A percentile compares a stretch with the other conserved stretches of the same genome.
phyloP scores from a whole-genome alignment of 495 filamentous ascomycete genomes.

The Neurospora sp. region DNA sequence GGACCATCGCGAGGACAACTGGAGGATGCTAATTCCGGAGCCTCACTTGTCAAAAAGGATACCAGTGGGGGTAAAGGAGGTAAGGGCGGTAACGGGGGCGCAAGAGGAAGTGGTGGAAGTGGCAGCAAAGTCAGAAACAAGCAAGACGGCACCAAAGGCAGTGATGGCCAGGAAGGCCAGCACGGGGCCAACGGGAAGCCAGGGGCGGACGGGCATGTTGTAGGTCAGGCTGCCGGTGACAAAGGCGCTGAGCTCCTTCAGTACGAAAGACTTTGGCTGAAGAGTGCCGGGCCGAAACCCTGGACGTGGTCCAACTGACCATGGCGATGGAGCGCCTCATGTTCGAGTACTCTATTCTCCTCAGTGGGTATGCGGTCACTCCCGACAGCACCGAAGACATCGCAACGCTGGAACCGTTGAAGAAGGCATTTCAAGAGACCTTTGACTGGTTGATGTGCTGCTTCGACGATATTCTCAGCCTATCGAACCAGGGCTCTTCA shows the following conservation, averaged over 20 bases:
- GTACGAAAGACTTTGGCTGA: not conserved
- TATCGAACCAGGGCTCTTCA: not conserved
- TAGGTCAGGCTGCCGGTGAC: not conserved
- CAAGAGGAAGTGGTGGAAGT: not conserved
- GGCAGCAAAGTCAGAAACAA: not conserved
- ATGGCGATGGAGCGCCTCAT: not conserved
- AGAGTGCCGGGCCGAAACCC: not conserved
- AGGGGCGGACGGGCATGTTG: not conserved
- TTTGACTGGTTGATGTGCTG: not conserved
- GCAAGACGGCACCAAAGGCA: not conserved
- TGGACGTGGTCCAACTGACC: not conserved
- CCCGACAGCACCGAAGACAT: not conserved
- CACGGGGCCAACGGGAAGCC: not conserved
- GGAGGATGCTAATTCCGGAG: not conserved
- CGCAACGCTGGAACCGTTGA: not conserved
- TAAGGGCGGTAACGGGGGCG: not conserved
- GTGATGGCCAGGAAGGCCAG: not conserved
- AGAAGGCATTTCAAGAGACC: not conserved
- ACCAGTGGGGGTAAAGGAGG: not conserved
- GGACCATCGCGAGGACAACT: not conserved
- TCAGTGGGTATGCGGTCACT: not conserved
- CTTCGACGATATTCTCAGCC: not conserved
- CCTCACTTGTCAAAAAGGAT: not conserved
- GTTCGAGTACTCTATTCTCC: not conserved
- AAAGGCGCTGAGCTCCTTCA: not conserved